Base-by-base conservation (phyloP, 2,329 filamentous ascomycete species). In the Hymenotorrendiella dingleyae region DNA sequence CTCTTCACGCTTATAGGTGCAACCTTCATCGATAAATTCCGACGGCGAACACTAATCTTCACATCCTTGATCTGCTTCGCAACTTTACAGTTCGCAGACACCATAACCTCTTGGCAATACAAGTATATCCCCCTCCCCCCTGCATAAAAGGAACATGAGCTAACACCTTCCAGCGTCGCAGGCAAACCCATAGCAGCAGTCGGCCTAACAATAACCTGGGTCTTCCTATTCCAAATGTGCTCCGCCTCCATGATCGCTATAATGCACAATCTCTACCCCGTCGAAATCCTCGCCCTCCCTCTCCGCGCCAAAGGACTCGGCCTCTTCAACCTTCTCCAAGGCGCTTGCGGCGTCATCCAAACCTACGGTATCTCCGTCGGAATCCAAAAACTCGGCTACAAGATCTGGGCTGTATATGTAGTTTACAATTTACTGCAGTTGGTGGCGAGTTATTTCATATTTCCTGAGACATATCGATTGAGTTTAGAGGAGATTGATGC, bases 381-480 rank as follows among this genome's bases (percentile, higher is more conserved):
- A 1, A 70, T 73, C 39, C 46, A 57, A 10, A 67, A 69, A 45
- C 50, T 73, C 0, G 26, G 26, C 4, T 28, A 72, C 48, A 72
- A 71, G 59, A 71, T 73, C 34, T 72, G 69, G 68, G 64, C 64
- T 37, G 62, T 75, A 20, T 75, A 73, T 42, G 69, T 73, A 29
- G 65, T 61, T 21, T 73, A 73, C 54, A 74, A 73, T 54, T 56
- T 57, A 3, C 35, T 69, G n/a, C 70, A 72, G 53, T 57, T 74
- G n/a, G 52, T 66, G 3, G 51, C 66, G 6, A 63, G 74, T 39
- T 78, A 67, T 59, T 70, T 74, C 61, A 63, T 80, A 54, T 72
- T 86, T 28, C 82, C 82, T 48, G 83, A 86, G 66, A 86, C 82
- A 52, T 85, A 85, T 70, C 82, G 81, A 34, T 70, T 86, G 7